Base-by-base conservation (phyloP, 345 rosid genomes). In the Balakata baccata region DNA sequence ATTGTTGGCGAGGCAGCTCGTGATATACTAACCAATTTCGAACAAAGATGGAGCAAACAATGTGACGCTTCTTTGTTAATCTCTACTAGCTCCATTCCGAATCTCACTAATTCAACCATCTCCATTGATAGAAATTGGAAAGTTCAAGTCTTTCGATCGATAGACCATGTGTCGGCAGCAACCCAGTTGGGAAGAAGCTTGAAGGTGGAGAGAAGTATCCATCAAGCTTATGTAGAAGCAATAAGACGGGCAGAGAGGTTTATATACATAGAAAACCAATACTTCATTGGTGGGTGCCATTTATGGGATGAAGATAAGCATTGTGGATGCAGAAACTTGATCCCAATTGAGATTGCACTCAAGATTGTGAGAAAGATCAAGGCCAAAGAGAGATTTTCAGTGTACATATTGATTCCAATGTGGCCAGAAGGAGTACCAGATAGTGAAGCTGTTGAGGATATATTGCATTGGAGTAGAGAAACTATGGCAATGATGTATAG, bases 381-480 rank as follows among this genome's bases (percentile, higher is more conserved):
- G 23, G 85, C 82, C 0, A 86, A 69, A 49, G 85, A 92, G 83
- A 88, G 95, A 57, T 92, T 94, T 81, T 84, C 97, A 0, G 92
- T 83, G 52, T 94, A 94, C 69, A 83, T 94, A 39, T 59, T 92
- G 84, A 88, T 94, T 60, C 97, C 98, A 13, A 92, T 94, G 98
- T 94, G 98, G 97, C 97, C 98, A 5, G 98, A 92, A 83, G 97
- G 97, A 23, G 81, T 82, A 38, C 92, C 97, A 0, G 95, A 87
- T 39, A 90, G 97, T 61, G 93, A 92, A 41, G 73, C 93, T 0
- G 97, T 92, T 17, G 88, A 86, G 71, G 98, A 92, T 64, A 94
- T 94, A 70, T 78, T 94, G 83, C 93, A 92, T n/a, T 92, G 97
- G 97, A 94, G 92, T 0, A 83, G 97, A 74, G 88, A 88, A 72